Conservation (phyloP, 495 filamentous ascomycete species). For the Aspergillus kassunensis region DNA sequence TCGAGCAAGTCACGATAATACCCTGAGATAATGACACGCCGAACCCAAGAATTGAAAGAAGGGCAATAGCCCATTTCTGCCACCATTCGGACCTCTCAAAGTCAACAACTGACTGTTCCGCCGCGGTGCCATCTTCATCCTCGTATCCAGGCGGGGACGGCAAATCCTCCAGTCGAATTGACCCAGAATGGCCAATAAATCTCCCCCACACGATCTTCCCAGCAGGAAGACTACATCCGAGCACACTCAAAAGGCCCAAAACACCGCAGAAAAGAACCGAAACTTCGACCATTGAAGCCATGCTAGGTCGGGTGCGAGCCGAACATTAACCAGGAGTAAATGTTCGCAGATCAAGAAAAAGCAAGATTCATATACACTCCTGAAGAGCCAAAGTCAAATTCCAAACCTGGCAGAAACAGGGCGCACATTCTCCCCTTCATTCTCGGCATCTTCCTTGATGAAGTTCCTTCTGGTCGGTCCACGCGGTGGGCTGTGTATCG, state of each 20-base stretch:
- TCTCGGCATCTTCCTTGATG: background rate
- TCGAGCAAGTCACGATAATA: slow-evolving; percentile 7
- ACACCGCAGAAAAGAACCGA: slow-evolving; percentile 17
- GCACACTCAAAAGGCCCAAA: slow-evolving; percentile 25
- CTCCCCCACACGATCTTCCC: slow-evolving; percentile 20
- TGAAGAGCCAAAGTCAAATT: background rate
- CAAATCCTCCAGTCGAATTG: slow-evolving; percentile 19
- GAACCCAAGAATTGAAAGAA: slow-evolving; percentile 14
- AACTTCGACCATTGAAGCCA: slow-evolving; percentile 21
- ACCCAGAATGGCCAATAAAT: slow-evolving; percentile 2
- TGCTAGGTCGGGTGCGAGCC: no score
- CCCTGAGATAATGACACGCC: slow-evolving; percentile 19
- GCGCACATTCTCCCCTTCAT: slow-evolving; percentile 3
- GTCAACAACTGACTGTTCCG: slow-evolving; percentile 8
- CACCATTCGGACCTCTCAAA: slow-evolving; percentile 13
- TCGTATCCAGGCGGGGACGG: slow-evolving; percentile 17
- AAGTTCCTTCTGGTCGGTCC: slow-evolving; percentile 1
- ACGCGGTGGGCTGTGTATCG: background rate
- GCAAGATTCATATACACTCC: background rate
- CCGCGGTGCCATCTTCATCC: slow-evolving; percentile 22
- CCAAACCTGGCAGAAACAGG: background rate
- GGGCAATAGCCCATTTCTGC: slow-evolving; percentile 14
- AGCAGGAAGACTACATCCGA: slow-evolving; percentile 23
- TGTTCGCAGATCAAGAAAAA: background rate
- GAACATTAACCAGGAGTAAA: background rate